Base-by-base conservation (phyloP, 768 basidiomycete genomes). In the Calocybe gangraenosa region DNA sequence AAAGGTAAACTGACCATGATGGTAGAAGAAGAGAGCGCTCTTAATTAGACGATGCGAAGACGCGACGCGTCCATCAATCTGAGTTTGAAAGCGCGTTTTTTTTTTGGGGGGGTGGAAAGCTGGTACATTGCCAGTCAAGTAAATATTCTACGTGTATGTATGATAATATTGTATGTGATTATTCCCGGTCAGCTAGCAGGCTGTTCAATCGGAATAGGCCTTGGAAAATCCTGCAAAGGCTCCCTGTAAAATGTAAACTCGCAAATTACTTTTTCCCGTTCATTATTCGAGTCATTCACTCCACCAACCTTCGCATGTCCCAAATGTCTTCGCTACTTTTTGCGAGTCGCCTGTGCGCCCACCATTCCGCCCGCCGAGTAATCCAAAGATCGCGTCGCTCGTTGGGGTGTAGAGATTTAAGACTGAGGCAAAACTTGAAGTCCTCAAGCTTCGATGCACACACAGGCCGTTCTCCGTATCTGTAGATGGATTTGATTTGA, bases 251-350 rank as follows among this genome's bases (percentile, higher is more conserved):
- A 25, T 37, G 28, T n/a, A n/a, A n/a, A 21, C 15, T 21, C 10
- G n/a, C 44, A 15, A 17, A 19, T 33, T 49, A 20, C 48, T 28
- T 25, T 33, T 7, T 7, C 10, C 21, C 21, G 9, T 13, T 20
- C 23, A 34, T 14, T 7, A 35, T 23, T 11, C 22, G 14, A 15
- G 9, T 28, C 22, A 18, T 15, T 21, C 18, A 38, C 0, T 21
- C 2, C 15, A 73, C 85, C 58, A 62, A 95, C 94, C 70, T 78
- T 65, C 94, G 70, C 20, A 88, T 71, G 47, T 90, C 84, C 95
- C 95, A 99, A 2, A 99, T 81, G 60, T 94, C 92, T 67, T 98
- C 95, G 54, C 92, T 94, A 65, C 91, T 93, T 62, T 80, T 82
- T 15, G 66, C 74, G 7, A 88, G 59, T 42, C 95, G 70, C 42